Base-by-base conservation (phyloP, 495 filamentous ascomycete genomes). In the Neurospora terricola region DNA sequence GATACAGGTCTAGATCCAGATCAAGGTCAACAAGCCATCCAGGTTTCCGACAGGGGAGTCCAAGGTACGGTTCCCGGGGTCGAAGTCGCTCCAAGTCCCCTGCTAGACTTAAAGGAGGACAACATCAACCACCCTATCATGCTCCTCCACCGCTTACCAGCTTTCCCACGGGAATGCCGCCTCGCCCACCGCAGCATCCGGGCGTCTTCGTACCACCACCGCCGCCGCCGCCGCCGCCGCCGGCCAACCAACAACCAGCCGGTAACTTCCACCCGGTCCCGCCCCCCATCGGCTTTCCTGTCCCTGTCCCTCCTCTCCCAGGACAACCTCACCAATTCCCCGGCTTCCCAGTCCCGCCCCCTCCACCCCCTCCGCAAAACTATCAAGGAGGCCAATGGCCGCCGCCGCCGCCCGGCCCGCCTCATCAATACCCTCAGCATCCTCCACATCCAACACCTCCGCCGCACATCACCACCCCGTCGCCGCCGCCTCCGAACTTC, bases 1-100 rank as follows among this genome's bases (percentile, higher is more conserved):
- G 74, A 34, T 82, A 81, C 12, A 77, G 77, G 34, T 82, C 81
- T 21, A 80, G 76, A 45, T 85, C 86, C 0, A 80, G 80, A 14
- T 86, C 86, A 36, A 76, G 72, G 73, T 82, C 72, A 69, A 78
- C 76, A 40, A 80, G 76, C 73, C 79, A 74, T 69, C 77, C 72
- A 72, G 77, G 66, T 69, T 77, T 73, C 70, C 75, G 74, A 71
- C 80, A 69, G 72, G 70, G 74, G 71, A 74, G 78, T 74, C 70
- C 69, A 69, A 79, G 76, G 14, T 66, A 66, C 54, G 27, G 30
- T 36, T 36, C 54, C 6, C 54, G 54, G 12, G 14, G 27, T 34
- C 27, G 27, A 30, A 66, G 27, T 36, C 54, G 14, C 27, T 66
- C 54, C 16, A 7, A 6, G 7, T 66, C 54, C 14, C 54, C 27